Base-by-base conservation (phyloP, 1,284 basidiomycete genomes). In the Cryptococcus deneoformans region DNA sequence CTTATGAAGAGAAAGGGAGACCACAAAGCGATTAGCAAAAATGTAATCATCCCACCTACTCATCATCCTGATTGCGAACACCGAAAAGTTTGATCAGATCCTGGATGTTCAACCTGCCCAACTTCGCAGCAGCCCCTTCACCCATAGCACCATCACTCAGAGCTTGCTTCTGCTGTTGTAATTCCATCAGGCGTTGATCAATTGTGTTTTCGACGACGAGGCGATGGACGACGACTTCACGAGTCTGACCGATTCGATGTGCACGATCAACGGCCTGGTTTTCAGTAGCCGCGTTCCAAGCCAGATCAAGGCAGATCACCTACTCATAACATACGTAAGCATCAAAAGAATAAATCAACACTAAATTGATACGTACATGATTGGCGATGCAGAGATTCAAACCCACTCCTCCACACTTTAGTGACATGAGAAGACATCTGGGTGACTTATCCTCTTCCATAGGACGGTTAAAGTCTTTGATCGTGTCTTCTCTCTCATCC, bases 161-260 rank as follows among this genome's bases (percentile, higher is more conserved):
- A 5, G 65, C 62, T 42, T 73, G 69, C 64, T 79, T 80, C 36
- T 36, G 52, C 52, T 59, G 57, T 44, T 45, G 64, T 46, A 53
- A 52, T 36, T 20, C 66, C 39, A 76, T 57, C 29, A 78, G 77
- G 29, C 76, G 55, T 54, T 74, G 67, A 51, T 80, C 79, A 43
- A 80, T 72, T 0, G 76, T 71, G 53, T 76, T 62, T 1, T 51
- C 56, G 46, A 78, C 73, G 47, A 94, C 85, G 2, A 96, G 81
- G 43, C 93, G 83, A 77, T 90, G 92, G 50, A 96, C 87, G 39
- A 89, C 80, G 54, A 93, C 90, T 1, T 87, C 87, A 63, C 81
- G 86, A 12, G 85, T 91, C 77, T 96, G 94, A 1, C 94, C 94
- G 59, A 97, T 96, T 5, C 94, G 86, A 76, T 97, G 94, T 0